These are phyloP conservation scores for Biscogniauxia marginata DNA, from an alignment of 2,329 filamentous ascomycete species.

Conservation along the genomic window DNA sequence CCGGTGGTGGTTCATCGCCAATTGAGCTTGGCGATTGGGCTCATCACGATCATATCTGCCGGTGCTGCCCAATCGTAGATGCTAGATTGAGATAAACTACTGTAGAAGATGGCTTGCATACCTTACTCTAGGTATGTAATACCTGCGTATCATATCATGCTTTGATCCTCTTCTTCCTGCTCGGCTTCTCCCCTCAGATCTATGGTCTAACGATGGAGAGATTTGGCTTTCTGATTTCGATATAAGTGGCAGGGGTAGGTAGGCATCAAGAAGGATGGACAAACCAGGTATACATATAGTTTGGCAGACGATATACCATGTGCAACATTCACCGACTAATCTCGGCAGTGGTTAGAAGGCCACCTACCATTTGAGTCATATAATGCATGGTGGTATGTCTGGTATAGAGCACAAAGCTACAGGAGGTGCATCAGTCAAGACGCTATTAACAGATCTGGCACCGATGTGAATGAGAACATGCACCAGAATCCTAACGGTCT, in stretches of 20 bases:
- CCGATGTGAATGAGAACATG: no score
- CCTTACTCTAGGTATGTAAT: no score
- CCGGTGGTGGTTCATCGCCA: not conserved
- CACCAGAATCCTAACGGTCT: no score
- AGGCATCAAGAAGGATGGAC: not conserved
- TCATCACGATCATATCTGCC: not conserved
- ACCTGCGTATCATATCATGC: not conserved
- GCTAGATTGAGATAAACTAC: not conserved
- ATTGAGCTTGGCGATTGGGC: not conserved
- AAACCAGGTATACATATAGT: no score
- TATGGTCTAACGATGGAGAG: not conserved
- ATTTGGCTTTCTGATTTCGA: not conserved
- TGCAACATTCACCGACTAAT: not conserved
- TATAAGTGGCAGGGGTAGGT: not conserved
- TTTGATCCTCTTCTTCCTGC: not conserved
- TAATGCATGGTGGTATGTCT: not conserved
- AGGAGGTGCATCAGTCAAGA: not conserved
- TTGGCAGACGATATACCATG: no score
- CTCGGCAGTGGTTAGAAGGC: not conserved
- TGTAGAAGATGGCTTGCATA: no score
- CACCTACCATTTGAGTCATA: no score
- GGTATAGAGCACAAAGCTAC: not conserved
- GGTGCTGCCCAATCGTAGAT: not conserved
- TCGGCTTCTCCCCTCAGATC: not conserved
- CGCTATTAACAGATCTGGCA: no score